Evolutionary conservation across 2,329 filamentous ascomycete species (phyloP).

Genomic region (Cryphonectria naterciae): DNA sequence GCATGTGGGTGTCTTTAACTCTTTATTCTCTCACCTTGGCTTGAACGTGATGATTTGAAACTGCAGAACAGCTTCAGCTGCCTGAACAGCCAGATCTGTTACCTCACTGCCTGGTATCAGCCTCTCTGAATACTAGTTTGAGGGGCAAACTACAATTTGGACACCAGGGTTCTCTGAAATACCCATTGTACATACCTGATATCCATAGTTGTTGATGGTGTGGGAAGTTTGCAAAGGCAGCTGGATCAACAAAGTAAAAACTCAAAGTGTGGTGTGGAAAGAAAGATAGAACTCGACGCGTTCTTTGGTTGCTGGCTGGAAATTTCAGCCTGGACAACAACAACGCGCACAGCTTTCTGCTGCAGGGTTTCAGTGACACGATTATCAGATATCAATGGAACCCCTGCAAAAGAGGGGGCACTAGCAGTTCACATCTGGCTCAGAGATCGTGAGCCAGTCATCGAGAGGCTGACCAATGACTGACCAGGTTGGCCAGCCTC

Average conservation of each 20-base stretch:
- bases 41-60: constrained; percentile 7
- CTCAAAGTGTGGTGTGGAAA: neutral
- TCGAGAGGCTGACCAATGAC: neutral
- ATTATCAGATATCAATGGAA: neutral
- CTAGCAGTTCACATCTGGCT: neutral
- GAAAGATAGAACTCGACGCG: neutral
- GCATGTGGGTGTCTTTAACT: fast-evolving
- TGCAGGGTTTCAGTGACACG: neutral
- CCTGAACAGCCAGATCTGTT: constrained; percentile 10
- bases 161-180: neutral
- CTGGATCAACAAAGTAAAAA: neutral
- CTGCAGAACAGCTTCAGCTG: constrained; percentile 17
- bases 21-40: neutral
- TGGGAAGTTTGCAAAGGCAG: neutral
- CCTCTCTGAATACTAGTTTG: neutral
- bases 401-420: neutral
- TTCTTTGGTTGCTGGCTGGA: neutral
- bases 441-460: neutral
- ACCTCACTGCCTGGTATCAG: constrained; percentile 11
- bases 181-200: neutral
- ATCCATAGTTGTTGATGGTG: neutral
- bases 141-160: neutral
- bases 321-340: neutral
- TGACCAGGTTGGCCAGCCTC: neutral
- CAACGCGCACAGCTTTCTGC: neutral